Conservation (phyloP, 176 grass and related monocot genomes). For the barley (Hordeum vulgare) region DNA sequence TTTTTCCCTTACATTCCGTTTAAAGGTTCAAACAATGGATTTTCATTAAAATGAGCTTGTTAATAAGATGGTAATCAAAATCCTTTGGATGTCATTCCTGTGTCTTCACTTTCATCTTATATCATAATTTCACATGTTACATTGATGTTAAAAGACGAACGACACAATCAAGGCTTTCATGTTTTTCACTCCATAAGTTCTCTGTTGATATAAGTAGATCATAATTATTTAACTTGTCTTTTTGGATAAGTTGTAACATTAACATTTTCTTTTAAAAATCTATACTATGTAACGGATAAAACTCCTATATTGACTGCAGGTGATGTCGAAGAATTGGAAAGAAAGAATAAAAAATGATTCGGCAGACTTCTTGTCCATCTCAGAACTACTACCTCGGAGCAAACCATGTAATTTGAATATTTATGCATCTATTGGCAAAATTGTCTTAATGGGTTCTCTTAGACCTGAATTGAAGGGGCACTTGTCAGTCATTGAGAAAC, state of each 20-base stretch:
- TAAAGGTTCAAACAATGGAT: neutral
- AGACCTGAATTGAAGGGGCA: constrained; percentile 3
- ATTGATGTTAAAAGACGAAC: neutral
- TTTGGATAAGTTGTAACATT: neutral
- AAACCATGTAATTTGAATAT: constrained; percentile 23
- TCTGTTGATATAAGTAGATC: neutral
- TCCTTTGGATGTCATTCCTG: neutral
- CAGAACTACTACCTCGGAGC: constrained; percentile 36
- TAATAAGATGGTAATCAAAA: neutral
- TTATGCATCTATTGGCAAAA: constrained; percentile 32
- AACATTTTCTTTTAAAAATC: neutral
- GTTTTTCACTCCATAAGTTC: neutral
- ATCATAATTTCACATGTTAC: constrained; percentile 1
- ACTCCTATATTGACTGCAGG: constrained; percentile 14
- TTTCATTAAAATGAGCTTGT: neutral
- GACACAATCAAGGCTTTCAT: neutral
- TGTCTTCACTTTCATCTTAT: constrained; percentile 1
- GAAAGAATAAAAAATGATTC: constrained; percentile 13
- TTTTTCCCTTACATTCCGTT: neutral
- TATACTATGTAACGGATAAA: neutral
- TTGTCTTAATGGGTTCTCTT: constrained; percentile 18
- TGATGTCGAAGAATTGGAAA: constrained; percentile 48
- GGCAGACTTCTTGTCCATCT: constrained; percentile 2
- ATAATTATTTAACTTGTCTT: neutral
- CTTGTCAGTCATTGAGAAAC: constrained; percentile 23